These are phyloP conservation scores for Cytospora schulzeri DNA, from an alignment of 2,329 filamentous ascomycete species.

Conservation along the genomic window DNA sequence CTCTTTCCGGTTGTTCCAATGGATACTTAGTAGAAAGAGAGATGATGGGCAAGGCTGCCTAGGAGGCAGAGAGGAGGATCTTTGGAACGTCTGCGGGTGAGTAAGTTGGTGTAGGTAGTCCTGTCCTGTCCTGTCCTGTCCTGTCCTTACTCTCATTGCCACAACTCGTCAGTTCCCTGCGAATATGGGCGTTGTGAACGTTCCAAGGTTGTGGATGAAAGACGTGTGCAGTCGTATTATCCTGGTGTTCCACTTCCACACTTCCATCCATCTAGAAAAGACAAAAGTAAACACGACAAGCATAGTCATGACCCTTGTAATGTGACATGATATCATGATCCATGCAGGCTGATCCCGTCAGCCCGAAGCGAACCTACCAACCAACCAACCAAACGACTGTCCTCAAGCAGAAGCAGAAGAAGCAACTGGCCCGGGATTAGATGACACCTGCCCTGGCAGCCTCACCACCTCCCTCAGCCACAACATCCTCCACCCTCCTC, in stretches of 20 bases:
- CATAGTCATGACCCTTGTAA: neutral
- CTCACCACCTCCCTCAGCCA: constrained; percentile 61
- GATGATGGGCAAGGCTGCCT: neutral
- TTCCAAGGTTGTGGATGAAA: neutral
- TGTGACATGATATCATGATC: neutral
- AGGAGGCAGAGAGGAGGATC: neutral
- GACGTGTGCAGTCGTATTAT: neutral
- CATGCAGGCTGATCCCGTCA: neutral
- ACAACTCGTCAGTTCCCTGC: too few relatives aligned
- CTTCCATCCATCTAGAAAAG: neutral
- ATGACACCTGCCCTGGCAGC: constrained; percentile 61
- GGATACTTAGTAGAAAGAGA: neutral
- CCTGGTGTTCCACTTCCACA: neutral
- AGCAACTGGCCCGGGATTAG: constrained; percentile 33
- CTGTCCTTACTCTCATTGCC: neutral
- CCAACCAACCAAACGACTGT: neutral
- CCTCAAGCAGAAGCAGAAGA: neutral
- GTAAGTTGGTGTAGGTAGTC: neutral
- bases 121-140: neutral
- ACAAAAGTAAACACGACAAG: neutral
- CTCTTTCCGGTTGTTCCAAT: neutral
- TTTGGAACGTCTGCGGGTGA: neutral
- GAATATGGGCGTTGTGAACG: too few relatives aligned
- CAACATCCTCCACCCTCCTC: constrained; percentile 58
- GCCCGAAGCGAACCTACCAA: neutral